These are phyloP conservation scores for Cercospora sp. DNA, from an alignment of 2,329 filamentous ascomycete genomes.

Conservation along the genomic window DNA sequence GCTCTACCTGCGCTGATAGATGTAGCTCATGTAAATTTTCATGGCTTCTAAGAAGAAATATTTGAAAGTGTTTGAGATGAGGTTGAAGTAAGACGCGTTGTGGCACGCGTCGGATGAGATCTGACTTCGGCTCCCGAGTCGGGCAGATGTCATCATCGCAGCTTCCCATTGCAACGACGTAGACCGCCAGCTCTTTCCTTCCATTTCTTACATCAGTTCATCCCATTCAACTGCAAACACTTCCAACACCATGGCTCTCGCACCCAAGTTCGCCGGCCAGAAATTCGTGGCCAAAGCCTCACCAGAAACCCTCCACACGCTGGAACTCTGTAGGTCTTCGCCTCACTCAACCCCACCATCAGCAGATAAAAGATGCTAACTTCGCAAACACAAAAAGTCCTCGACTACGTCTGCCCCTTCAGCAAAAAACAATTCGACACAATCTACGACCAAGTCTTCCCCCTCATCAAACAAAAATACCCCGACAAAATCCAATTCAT, in stretches of 20 bases:
- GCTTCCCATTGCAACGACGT: neutral
- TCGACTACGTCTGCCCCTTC: constrained; percentile 90
- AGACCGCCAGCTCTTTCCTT: neutral
- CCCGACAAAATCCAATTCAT: constrained; percentile 67
- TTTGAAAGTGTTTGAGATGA: neutral
- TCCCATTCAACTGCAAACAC: neutral
- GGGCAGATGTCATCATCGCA: constrained; percentile 3
- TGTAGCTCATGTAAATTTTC: neutral
- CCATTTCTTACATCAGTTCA: neutral
- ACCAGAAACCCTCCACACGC: constrained; percentile 50
- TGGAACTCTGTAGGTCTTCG: constrained; percentile 53
- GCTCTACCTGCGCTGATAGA: neutral
- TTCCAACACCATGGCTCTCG: constrained; percentile 62
- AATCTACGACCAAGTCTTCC: constrained; percentile 65
- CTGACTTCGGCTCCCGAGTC: neutral
- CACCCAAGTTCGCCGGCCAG: constrained; percentile 74
- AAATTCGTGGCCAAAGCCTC: constrained; percentile 56
- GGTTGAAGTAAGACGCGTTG: neutral
- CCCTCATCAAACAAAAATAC: constrained; percentile 63
- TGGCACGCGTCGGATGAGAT: neutral
- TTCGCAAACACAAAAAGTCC: constrained; percentile 56
- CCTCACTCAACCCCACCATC: neutral
- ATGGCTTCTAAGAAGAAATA: neutral
- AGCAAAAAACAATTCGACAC: constrained; percentile 75
- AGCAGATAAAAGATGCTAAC: neutral